Evolutionary conservation across 2,329 filamentous ascomycete genomes (phyloP).

Genomic region (Aspergillus quadrilineatus): DNA sequence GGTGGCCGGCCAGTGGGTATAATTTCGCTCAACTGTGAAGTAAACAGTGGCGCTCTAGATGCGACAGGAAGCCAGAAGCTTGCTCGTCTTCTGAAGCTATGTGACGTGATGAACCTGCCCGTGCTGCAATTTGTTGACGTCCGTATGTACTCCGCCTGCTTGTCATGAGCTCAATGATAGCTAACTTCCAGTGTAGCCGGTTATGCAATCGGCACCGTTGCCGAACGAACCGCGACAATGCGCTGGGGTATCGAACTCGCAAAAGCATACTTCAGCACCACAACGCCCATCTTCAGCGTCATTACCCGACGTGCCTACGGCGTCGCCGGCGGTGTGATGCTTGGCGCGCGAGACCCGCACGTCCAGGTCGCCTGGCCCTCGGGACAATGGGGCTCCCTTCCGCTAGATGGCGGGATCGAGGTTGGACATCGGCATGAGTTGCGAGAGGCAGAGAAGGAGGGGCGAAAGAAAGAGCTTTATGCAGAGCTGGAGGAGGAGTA

Average conservation of each 20-base stretch:
- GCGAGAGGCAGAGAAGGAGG: slow-evolving; percentile 53
- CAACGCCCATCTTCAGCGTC: slow-evolving; percentile 63
- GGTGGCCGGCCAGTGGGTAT: slow-evolving; percentile 59
- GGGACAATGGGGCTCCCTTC: slow-evolving; percentile 62
- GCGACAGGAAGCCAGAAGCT: slow-evolving; percentile 62
- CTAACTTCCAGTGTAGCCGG: slow-evolving; percentile 39
- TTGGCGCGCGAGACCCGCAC: slow-evolving; percentile 60
- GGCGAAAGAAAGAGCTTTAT: slow-evolving; percentile 52
- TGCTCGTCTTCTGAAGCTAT: slow-evolving; percentile 60
- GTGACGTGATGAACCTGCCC: slow-evolving; percentile 65
- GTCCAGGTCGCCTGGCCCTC: slow-evolving; percentile 64
- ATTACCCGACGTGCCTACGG: slow-evolving; percentile 62
- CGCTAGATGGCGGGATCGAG: slow-evolving; percentile 64
- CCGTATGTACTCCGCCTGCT: slow-evolving; percentile 36
- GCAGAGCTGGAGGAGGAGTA: slow-evolving; percentile 61
- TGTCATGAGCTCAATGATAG: too few relatives aligned
- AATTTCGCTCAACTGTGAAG: slow-evolving; percentile 61
- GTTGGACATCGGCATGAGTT: slow-evolving; percentile 62
- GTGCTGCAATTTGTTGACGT: slow-evolving; percentile 64
- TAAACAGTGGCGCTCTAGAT: slow-evolving; percentile 62
- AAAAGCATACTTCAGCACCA: slow-evolving; percentile 62
- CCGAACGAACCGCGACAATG: slow-evolving; percentile 64
- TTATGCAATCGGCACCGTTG: slow-evolving; percentile 63
- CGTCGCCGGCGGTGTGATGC: slow-evolving; percentile 64
- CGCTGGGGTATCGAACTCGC: slow-evolving; percentile 62